A percentile compares a stretch with the other conserved stretches of the same genome.
phyloP scores from a whole-genome alignment of 192 early-diverging fungal species.

The Coemansia sp. region DNA sequence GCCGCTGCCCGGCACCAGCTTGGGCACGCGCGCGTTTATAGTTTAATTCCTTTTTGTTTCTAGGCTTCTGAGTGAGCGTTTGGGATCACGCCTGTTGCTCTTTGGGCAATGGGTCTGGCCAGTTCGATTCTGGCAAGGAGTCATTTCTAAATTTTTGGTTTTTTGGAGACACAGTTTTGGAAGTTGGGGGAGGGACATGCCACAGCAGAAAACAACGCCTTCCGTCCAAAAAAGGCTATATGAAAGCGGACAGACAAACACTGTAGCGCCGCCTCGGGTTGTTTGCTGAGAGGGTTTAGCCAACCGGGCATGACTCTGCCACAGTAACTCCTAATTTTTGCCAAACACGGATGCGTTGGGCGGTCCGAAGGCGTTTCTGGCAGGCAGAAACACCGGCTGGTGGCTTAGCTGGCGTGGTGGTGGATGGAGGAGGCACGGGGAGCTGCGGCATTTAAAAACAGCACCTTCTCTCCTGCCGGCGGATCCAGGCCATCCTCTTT shows the following conservation, averaged over 20 bases:
- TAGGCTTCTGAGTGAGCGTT: slow-evolving; percentile 54
- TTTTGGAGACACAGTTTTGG: too few relatives aligned
- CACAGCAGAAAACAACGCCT: too few relatives aligned
- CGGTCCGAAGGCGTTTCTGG: not conserved
- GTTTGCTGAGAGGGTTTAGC: too few relatives aligned
- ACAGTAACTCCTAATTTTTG: too few relatives aligned
- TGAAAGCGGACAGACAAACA: slow-evolving; percentile 1
- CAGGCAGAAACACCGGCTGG: not conserved
- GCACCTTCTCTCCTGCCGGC: not conserved
- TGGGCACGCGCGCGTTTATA: too few relatives aligned
- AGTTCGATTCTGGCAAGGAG: slow-evolving; percentile 55
- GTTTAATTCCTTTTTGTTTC: not conserved
- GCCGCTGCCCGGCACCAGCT: too few relatives aligned
- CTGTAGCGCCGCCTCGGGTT: not conserved
- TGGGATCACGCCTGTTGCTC: slow-evolving; percentile 42
- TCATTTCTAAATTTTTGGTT: slow-evolving; percentile 8
- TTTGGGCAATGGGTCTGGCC: slow-evolving; percentile 22
- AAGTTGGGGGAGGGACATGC: too few relatives aligned
- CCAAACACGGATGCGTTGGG: not conserved
- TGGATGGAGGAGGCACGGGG: not conserved
- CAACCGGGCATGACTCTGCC: too few relatives aligned
- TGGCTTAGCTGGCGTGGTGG: slow-evolving; percentile 5
- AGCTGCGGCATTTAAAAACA: not conserved
- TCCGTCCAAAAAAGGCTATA: slow-evolving; percentile 23
- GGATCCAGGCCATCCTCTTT: not conserved